Percentiles rank a stretch among this genome's conserved stretches.
phyloP scores from a whole-genome alignment of 2,329 filamentous ascomycete genomes.

The Colletotrichum liriopes region DNA sequence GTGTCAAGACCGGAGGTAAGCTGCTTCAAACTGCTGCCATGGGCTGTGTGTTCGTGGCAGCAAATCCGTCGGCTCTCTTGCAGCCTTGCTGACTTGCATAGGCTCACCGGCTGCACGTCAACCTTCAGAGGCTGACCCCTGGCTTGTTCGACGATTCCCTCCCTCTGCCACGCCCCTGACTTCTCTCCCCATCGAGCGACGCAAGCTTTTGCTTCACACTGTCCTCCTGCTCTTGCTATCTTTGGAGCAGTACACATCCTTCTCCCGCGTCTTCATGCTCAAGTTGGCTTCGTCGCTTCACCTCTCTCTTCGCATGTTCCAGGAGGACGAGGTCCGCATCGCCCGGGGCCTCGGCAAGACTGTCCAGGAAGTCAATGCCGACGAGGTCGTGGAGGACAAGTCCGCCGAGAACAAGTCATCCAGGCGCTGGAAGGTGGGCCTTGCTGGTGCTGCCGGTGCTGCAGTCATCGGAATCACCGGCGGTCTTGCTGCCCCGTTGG shows the following conservation, averaged over 20 bases:
- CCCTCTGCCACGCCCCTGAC: conserved; percentile 74
- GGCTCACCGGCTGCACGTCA: conserved; percentile 14
- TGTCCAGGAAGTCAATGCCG: conserved; percentile 66
- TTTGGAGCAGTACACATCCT: conserved; percentile 82
- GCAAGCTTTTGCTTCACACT: conserved; percentile 79
- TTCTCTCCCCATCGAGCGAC: conserved; percentile 72
- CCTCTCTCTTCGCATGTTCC: conserved; percentile 75
- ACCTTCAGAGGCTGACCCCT: conserved; percentile 59
- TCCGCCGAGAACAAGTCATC: conserved; percentile 75
- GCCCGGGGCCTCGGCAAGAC: conserved; percentile 82
- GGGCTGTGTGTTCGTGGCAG: background rate
- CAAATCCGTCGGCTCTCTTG: background rate
- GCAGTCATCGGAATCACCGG: conserved; percentile 81
- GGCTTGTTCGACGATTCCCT: conserved; percentile 67
- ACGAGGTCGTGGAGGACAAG: conserved; percentile 52
- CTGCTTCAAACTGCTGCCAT: background rate
- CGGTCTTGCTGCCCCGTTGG: conserved; percentile 82
- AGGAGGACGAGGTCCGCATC: conserved; percentile 81
- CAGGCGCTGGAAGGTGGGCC: conserved; percentile 81
- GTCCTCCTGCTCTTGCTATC: conserved; percentile 82
- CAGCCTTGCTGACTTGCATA: conserved; percentile 14
- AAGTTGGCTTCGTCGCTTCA: conserved; percentile 79
- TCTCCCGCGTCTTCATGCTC: conserved; percentile 80
- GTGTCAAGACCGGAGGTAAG: conserved; percentile 45
- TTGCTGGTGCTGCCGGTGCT: conserved; percentile 63